phyloP scores from a whole-genome alignment of 1,139 yeast genomes.

The Suhomyces anneliseae region DNA sequence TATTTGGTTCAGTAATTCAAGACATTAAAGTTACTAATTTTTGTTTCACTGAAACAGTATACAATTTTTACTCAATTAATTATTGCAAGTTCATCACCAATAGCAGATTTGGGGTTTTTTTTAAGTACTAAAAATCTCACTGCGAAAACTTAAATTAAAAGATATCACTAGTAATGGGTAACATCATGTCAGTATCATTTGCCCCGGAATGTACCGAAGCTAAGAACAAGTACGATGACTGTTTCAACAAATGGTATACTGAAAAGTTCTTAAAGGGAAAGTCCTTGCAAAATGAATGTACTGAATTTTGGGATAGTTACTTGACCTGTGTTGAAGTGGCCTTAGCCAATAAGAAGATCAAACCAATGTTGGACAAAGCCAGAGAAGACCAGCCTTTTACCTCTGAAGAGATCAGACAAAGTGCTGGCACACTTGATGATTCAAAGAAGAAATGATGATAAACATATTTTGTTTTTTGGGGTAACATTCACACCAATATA shows the following conservation, averaged over 20 bases:
- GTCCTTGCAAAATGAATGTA: constrained; percentile 80
- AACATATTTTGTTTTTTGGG: too few relatives aligned
- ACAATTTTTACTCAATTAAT: too few relatives aligned
- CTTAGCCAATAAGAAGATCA: constrained; percentile 66
- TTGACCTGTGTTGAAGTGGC: constrained; percentile 81
- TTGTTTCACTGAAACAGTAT: too few relatives aligned
- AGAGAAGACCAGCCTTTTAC: constrained; percentile 85
- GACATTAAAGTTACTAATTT: too few relatives aligned
- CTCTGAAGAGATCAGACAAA: constrained; percentile 33
- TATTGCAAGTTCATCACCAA: too few relatives aligned
- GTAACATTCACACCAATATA: background rate
- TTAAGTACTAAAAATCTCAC: constrained; percentile 2
- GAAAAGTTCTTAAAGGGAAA: constrained; percentile 78
- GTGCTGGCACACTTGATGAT: constrained; percentile 12
- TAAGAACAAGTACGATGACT: constrained; percentile 83
- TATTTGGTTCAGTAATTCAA: too few relatives aligned
- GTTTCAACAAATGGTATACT: constrained; percentile 95
- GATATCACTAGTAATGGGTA: constrained; percentile 52
- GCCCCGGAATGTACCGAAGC: constrained; percentile 95
- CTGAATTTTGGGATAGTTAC: constrained; percentile 83
- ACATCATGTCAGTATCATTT: constrained; percentile 85
- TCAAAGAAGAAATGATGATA: background rate
- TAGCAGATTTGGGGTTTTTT: background rate
- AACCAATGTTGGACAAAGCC: constrained; percentile 88
- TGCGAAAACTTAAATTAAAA: constrained; percentile 1